Evolutionary conservation across 805 yeast species (phyloP), one percentile per base, ranked within the genome.

Genomic region (Maudiozyma saulgeensis): DNA sequence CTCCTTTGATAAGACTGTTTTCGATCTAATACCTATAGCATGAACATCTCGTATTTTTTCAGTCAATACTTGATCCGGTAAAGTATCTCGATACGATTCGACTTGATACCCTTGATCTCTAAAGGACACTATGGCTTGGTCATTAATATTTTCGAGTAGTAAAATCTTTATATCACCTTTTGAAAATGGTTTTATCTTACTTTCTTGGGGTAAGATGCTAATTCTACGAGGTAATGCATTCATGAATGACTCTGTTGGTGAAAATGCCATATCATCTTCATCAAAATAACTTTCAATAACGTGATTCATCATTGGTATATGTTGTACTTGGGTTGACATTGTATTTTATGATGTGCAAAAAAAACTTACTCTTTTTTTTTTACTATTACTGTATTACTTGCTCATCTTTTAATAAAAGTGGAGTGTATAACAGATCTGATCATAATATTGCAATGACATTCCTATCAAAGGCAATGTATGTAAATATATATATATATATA

Each of bases 1-100:
- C 46, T 80, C 80, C 57, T 79, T 83, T 42, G 88, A 86, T 64
- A 91, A 76, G 68, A 81, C 86, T 46, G 98, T 93, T 75, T 93
- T 93, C 51, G 98, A 90, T 74, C 98, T 85, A 64, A 91, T 90
- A 70, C 99, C 98, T 64, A 91, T 81, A 51, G 96, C 98, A 67
- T 93, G 97, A 46, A 87, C 96, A 59, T 84, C 87, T 63, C 77
- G 76, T 69, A 91, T 90, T 71, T 88, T 90, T 72, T 88, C 95
- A 63, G 93, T 87, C 66, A 91, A 80, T 72, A 87, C 96, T 15
- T 81, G 96, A 70, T 91, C 97, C 15, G 87, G 82, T 60, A 91
- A 73, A 6, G 96, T 86, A 47, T 89, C 72, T 74, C 87, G 89
- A 75, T 82, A 79, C 69, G 84, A 86, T 68, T 91, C 98, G 48